Evolutionary conservation across 2,329 filamentous ascomycete species (phyloP), one percentile per base, ranked within the genome.

Genomic region (Cytospora leucostoma): DNA sequence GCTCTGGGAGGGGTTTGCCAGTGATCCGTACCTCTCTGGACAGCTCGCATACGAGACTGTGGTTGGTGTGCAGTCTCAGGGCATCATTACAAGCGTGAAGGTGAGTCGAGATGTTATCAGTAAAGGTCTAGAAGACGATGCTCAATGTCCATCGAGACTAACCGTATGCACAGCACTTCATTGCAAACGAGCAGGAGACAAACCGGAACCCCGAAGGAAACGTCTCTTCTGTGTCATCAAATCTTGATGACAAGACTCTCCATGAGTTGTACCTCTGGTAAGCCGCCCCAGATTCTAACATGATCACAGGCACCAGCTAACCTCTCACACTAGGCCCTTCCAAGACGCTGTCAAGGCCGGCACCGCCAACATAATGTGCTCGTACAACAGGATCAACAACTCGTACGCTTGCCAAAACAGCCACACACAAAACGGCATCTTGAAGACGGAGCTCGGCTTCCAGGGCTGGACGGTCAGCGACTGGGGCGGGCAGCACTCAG

Each of bases 341-440:
- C 69, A 71, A 34, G 86, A 90, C 71, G 85, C 87, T 1, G 82
- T 89, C 19, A 80, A 80, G 53, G 87, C 87, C 0, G 85, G 86
- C 11, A 82, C 84, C 0, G 78, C 75, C 4, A 80, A 77, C 57
- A 77, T 85, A 56, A 84, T 85, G 82, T 84, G 82, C 75, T 86
- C 84, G 0, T 91, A 90, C 75, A 84, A 90, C 71, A 84, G 88
- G 63, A 73, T 89, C 68, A 92, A 92, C 74, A 87, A 87, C 73
- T 87, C 83, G 15, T 89, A 89, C 69, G 85, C 78, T 4, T 92
- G 89, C 72, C 80, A 88, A 69, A 92, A 91, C 74, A 85, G 83
- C 64, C 84, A 87, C 63, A 76, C 84, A 0, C 74, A 87, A 35
- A 91, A 91, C 69, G 83, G 85, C 1, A 77, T 91, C 0, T 74